These are phyloP conservation scores for Sisymbrium altissimum DNA, from an alignment of 345 rosid genomes.

Conservation along the genomic window DNA sequence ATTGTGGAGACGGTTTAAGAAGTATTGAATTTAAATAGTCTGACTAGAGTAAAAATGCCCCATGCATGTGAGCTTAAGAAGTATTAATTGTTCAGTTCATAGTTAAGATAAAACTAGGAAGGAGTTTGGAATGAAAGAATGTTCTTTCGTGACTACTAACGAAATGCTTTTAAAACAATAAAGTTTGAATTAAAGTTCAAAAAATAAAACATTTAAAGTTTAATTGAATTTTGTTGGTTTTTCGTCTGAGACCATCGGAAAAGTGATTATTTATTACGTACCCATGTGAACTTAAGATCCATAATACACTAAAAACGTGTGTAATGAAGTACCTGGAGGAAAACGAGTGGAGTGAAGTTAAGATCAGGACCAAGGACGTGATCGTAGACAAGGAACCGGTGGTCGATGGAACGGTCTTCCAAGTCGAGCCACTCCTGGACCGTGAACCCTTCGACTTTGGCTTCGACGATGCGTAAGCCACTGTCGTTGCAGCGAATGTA, in stretches of 20 bases:
- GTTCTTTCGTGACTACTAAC: not conserved
- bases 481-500: slow-evolving; percentile 74
- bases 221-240: not conserved
- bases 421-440: slow-evolving; percentile 52
- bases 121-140: not conserved
- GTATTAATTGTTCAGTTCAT: not conserved
- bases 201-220: no score
- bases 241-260: not conserved
- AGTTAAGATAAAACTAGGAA: not conserved
- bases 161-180: not conserved
- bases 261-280: not conserved
- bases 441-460: slow-evolving; percentile 38
- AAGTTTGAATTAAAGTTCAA: no score
- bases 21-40: not conserved
- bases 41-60: not conserved
- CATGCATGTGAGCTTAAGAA: not conserved
- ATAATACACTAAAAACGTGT: not conserved
- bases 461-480: slow-evolving; percentile 66
- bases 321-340: slow-evolving; percentile 50
- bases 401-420: slow-evolving; percentile 26
- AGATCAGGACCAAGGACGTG: slow-evolving; percentile 76
- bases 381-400: slow-evolving; percentile 34
- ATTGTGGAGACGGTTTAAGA: not conserved
- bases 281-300: not conserved
- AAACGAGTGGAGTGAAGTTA: slow-evolving; percentile 62